Evolutionary conservation across 768 basidiomycete genomes (phyloP).

Genomic region (Suillus subaureus): DNA sequence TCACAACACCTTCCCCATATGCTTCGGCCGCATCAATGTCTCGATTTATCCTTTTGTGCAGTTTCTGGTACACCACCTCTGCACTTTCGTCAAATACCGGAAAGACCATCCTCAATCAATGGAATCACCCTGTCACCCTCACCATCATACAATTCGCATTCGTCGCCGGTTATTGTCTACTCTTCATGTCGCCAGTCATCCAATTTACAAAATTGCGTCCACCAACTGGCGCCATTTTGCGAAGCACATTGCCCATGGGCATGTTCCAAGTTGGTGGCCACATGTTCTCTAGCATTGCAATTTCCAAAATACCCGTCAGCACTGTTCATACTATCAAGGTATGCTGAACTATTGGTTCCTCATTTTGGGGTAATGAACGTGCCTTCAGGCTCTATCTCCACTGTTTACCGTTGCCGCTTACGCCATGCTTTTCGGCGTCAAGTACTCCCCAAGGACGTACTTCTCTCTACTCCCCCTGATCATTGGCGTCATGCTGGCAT

Average conservation of each 20-base stretch:
- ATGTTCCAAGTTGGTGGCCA: slow-evolving; percentile 97
- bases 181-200: slow-evolving; percentile 78
- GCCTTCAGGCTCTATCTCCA: slow-evolving; percentile 84
- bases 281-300: slow-evolving; percentile 97
- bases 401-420: slow-evolving; percentile 97
- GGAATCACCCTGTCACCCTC: slow-evolving; percentile 93
- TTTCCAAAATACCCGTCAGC: slow-evolving; percentile 93
- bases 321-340: slow-evolving; percentile 99
- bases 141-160: slow-evolving; percentile 98
- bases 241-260: slow-evolving; percentile 91
- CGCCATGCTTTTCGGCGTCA: slow-evolving; percentile 89
- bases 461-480: slow-evolving; percentile 93
- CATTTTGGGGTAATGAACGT: slow-evolving; percentile 9
- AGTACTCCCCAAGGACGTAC: slow-evolving; percentile 91
- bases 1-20: slow-evolving; percentile 16
- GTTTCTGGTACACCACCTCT: slow-evolving; percentile 91
- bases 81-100: slow-evolving; percentile 96
- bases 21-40: slow-evolving; percentile 32
- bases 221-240: slow-evolving; percentile 74
- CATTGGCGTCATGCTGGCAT: slow-evolving; percentile 96
- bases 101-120: slow-evolving; percentile 90
- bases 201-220: slow-evolving; percentile 67
- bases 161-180: slow-evolving; percentile 81
- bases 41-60: slow-evolving; percentile 79
- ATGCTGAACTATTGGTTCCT: slow-evolving; percentile 18